Evolutionary conservation across 345 rosid species (phyloP).

Genomic region (Brassica carinata): DNA sequence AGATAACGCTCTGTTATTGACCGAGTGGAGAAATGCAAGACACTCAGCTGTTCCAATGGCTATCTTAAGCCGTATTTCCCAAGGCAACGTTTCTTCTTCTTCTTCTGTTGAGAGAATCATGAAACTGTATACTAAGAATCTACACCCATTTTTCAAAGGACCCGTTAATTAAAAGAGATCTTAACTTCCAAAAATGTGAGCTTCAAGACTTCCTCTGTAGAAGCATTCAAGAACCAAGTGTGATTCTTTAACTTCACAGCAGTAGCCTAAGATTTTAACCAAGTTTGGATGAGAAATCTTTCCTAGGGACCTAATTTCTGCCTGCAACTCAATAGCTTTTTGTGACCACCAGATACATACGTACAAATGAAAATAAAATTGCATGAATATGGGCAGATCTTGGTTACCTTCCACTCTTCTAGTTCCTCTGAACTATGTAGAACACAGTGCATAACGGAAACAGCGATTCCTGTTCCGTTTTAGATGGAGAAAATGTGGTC

Average conservation of each 20-base stretch:
- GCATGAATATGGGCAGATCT: background rate
- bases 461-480: conserved; percentile 9
- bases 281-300: conserved; percentile 19
- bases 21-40: conserved; percentile 22
- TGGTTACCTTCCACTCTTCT: conserved; percentile 33
- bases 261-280: conserved; percentile 15
- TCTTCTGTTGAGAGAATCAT: conserved; percentile 13
- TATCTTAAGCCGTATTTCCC: conserved; percentile 27
- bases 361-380: background rate
- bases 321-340: conserved; percentile 10
- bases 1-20: conserved; percentile 3
- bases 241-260: conserved; percentile 3
- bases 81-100: conserved; percentile 13
- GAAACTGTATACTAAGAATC: background rate
- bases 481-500: conserved; percentile 26
- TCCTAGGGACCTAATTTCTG: conserved; percentile 21
- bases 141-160: background rate
- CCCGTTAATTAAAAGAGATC: conserved; percentile 3
- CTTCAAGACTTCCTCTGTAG: conserved; percentile 4
- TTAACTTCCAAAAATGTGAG: conserved; percentile 22
- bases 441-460: conserved; percentile 16
- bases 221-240: conserved; percentile 21
- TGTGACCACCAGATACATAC: background rate
- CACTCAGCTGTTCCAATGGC: conserved; percentile 28
- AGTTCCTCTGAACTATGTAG: background rate